Evolutionary conservation across 2,329 filamentous ascomycete species (phyloP), one percentile per base, ranked within the genome.

Genomic region (Ophiostoma fasciatum): DNA sequence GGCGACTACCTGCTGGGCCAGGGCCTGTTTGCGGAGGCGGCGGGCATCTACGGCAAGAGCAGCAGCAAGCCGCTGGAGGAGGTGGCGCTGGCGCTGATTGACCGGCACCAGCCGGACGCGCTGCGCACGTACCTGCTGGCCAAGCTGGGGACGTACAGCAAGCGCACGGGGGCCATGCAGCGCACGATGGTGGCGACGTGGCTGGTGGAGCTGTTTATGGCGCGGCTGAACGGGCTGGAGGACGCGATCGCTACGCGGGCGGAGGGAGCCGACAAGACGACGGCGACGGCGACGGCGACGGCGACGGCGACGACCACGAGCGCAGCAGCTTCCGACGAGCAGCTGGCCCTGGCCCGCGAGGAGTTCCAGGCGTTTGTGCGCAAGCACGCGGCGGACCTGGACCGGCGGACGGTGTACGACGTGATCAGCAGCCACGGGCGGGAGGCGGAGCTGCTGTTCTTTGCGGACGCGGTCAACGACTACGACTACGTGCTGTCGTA

Each of bases 11-110:
- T 98, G 8, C 77, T 87, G 27, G 73, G 71, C 39, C 88, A 83
- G 57, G 82, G 82, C 4, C 76, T 82, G 36, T 96, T 78, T 54
- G 60, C 74, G 36, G 85, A 98, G 53, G 90, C 90, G 28, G 90
- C 92, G 1, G 71, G 74, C 9, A 74, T 96, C 3, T 94, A 94
- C 54, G 90, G 90, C 11, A 84, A 84, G 55, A 96, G 88, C 57
- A 94, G 90, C 58, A 94, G 82, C 53, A 96, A 96, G 60, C 78
- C 84, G 0, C 98, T 98, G 46, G 90, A 98, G 53, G 85, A 98
- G 52, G 88, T 98, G 31, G 87, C 87, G 17, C 64, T 98, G 25
- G 77, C 75, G 2, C 82, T 98, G 49, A 87, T 98, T 45, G 87
- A 96, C 56, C 79, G 82, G 44, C 77, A 78, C 27, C 84, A 96